Percentiles rank a stretch among this genome's conserved stretches.
These are phyloP conservation scores for Trapa incisa DNA, from an alignment of 345 rosid species.

Conservation along the genomic window DNA sequence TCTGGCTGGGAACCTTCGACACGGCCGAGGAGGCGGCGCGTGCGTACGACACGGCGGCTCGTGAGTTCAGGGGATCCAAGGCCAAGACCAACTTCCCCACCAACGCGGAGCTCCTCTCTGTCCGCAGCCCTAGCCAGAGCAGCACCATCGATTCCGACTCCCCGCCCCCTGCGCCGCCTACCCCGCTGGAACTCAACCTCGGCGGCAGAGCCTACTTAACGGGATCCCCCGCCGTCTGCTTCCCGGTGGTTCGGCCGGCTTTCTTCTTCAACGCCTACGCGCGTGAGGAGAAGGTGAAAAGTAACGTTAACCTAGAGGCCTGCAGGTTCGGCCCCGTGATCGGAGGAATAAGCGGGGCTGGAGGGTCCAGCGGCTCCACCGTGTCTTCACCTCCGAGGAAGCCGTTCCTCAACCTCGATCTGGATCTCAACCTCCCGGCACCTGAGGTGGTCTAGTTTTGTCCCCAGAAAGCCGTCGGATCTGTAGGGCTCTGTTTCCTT, in stretches of 20 bases:
- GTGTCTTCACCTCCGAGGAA: conserved; percentile 15
- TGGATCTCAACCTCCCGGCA: conserved; percentile 67
- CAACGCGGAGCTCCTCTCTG: conserved; percentile 16
- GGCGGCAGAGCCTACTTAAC: conserved; percentile 9
- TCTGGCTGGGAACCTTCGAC: conserved; percentile 89
- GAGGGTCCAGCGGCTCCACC: conserved; percentile 11
- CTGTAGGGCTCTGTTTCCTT: conserved; percentile 5
- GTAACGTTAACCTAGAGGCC: conserved; percentile 8
- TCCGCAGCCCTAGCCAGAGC: conserved; percentile 67
- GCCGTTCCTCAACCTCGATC: conserved; percentile 19
- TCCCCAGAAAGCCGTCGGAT: conserved; percentile 6
- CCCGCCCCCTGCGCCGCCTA: conserved; percentile 32
- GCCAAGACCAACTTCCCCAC: conserved; percentile 76
- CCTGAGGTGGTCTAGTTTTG: conserved; percentile 44
- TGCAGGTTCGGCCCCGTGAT: conserved; percentile 11
- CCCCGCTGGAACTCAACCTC: conserved; percentile 45
- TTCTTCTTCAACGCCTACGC: conserved; percentile 45
- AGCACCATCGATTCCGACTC: conserved; percentile 69
- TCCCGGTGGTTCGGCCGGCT: conserved; percentile 23
- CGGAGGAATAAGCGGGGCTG: neutral
- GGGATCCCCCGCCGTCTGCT: conserved; percentile 13
- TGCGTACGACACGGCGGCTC: conserved; percentile 80
- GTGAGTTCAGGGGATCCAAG: conserved; percentile 69
- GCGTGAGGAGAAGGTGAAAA: conserved; percentile 12
- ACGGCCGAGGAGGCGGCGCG: conserved; percentile 92